A percentile compares a stretch with the other conserved stretches of the same genome.
phyloP scores from a whole-genome alignment of 345 rosid species.

The Syzygium aromaticum region DNA sequence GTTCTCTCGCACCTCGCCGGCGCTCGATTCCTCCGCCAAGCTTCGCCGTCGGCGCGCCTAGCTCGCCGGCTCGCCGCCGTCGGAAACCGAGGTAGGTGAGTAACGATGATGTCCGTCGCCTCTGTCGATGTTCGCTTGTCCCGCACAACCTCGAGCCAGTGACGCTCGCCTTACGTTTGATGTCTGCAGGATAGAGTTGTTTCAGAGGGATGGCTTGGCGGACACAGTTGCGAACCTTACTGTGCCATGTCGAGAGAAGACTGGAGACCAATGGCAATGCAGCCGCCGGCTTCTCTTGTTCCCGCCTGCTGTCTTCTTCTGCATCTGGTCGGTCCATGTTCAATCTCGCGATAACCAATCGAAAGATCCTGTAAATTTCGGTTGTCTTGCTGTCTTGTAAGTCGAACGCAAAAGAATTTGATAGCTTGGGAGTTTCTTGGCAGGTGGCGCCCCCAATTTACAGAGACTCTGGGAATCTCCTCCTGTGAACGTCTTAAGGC shows the following conservation, averaged over 20 bases:
- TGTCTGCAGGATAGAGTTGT: neutral
- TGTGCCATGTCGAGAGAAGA: conserved; percentile 40
- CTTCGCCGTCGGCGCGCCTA: no score
- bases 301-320: conserved; percentile 9
- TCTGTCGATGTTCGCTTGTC: neutral
- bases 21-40: neutral
- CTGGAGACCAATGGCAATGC: conserved; percentile 23
- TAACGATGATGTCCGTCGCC: neutral
- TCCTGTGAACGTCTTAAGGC: conserved; percentile 22
- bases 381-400: neutral
- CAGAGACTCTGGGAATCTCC: conserved; percentile 35
- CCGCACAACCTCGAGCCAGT: neutral
- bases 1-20: neutral
- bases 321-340: neutral
- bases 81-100: neutral
- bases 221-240: conserved; percentile 40
- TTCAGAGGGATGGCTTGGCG: conserved; percentile 66
- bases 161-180: neutral
- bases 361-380: neutral
- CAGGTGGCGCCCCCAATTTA: conserved; percentile 28
- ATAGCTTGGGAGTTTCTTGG: conserved; percentile 1
- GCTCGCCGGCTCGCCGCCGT: neutral
- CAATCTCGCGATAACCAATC: neutral
- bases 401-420: neutral
- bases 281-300: conserved; percentile 15